Conservation (phyloP, 2,329 filamentous ascomycete species). For the Cladophialophora bantiana region DNA sequence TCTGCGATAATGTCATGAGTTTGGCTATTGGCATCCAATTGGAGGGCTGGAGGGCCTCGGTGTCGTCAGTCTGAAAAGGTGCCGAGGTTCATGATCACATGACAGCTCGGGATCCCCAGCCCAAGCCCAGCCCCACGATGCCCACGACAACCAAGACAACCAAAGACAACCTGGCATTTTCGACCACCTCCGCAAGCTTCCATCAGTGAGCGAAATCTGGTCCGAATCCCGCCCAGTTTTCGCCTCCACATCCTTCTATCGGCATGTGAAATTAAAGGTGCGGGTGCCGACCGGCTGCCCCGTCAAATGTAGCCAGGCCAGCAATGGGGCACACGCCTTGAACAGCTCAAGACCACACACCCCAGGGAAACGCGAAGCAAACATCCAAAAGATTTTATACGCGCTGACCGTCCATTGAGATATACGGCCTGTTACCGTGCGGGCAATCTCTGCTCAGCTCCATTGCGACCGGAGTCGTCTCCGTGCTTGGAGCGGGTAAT, state of each 20-base stretch:
- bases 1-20: not conserved
- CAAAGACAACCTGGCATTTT: no score
- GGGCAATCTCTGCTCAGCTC: not conserved
- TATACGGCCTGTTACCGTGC: not conserved
- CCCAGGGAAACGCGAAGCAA: not conserved
- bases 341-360: slow-evolving; percentile 11
- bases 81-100: slow-evolving; percentile 24
- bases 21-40: not conserved
- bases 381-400: not conserved
- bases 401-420: not conserved
- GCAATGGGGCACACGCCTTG: not conserved
- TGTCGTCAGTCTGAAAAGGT: slow-evolving; percentile 18
- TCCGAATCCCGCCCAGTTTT: slow-evolving; percentile 6
- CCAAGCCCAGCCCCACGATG: not conserved
- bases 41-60: slow-evolving; percentile 11
- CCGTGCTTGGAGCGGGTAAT: slow-evolving; percentile 6
- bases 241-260: slow-evolving; percentile 10
- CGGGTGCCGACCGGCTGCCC: slow-evolving; percentile 4
- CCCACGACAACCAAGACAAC: no score
- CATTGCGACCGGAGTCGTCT: slow-evolving; percentile 1
- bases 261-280: slow-evolving; percentile 18
- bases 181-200: not conserved
- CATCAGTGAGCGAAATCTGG: slow-evolving; percentile 1
- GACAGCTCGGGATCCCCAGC: not conserved
- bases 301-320: not conserved